Evolutionary conservation across 2,329 filamentous ascomycete genomes (phyloP).

Genomic region (Bipolaris cookei): DNA sequence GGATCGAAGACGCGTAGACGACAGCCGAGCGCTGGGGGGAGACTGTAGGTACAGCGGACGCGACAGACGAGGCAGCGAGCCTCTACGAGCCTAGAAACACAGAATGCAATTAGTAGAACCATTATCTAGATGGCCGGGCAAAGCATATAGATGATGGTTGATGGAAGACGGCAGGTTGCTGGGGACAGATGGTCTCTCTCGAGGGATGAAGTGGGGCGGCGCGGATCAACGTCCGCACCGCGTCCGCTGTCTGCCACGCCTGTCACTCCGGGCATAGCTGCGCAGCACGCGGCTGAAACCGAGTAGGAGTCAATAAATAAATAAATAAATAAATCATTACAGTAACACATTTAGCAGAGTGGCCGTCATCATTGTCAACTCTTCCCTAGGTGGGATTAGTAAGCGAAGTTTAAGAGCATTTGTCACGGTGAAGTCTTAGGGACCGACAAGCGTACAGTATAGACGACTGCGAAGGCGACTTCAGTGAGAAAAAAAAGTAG

Average conservation of each 20-base stretch:
- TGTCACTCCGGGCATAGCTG: neutral
- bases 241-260: neutral
- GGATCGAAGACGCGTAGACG: conserved; percentile 11
- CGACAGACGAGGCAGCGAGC: conserved; percentile 18
- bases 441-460: no score
- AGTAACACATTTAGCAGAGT: no score
- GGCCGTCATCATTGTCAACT: no score
- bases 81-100: conserved; percentile 22
- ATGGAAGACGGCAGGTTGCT: neutral
- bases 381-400: no score
- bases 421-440: no score
- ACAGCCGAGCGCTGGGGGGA: conserved; percentile 18
- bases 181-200: neutral
- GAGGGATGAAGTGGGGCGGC: conserved; percentile 1
- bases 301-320: no score
- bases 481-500: no score
- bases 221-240: conserved; percentile 1
- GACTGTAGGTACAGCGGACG: conserved; percentile 21
- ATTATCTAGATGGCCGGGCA: neutral
- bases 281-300: neutral
- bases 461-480: no score
- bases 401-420: no score
- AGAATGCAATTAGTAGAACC: conserved; percentile 1
- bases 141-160: neutral
- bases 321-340: no score